Evolutionary conservation across 2,329 filamentous ascomycete genomes (phyloP).

Genomic region (Hypocrella siamensis): DNA sequence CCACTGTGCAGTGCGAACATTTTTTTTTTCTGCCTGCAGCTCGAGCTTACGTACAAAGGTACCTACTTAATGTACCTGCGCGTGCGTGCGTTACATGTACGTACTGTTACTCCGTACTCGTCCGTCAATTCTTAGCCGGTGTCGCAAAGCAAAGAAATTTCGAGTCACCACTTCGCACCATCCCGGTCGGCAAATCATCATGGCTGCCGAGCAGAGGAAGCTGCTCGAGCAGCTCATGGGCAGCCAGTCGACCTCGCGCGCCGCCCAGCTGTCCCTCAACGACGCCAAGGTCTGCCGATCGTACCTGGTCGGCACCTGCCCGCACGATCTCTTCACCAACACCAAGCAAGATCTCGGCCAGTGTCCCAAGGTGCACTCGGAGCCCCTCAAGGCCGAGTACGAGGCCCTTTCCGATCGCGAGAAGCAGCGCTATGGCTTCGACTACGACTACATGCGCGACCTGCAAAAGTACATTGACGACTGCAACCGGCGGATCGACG

Average conservation of each 20-base stretch:
- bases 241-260: constrained; percentile 54
- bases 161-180: neutral
- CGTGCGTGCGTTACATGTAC: no score
- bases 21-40: no score
- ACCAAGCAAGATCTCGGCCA: constrained; percentile 92
- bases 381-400: constrained; percentile 80
- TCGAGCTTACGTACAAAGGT: no score
- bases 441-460: constrained; percentile 92
- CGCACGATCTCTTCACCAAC: constrained; percentile 98
- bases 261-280: constrained; percentile 70
- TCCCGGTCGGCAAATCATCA: no score
- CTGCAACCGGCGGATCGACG: constrained; percentile 86
- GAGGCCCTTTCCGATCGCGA: constrained; percentile 56
- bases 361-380: constrained; percentile 78
- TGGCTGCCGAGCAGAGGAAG: constrained; percentile 97
- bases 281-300: constrained; percentile 92
- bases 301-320: constrained; percentile 84
- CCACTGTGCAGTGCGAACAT: no score
- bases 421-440: constrained; percentile 70
- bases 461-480: constrained; percentile 95
- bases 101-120: no score
- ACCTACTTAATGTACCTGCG: no score
- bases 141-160: neutral
- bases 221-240: constrained; percentile 96
- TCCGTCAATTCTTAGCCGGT: no score